These are phyloP conservation scores for Aspergillus aculeatinus DNA, from an alignment of 2,329 filamentous ascomycete genomes.

Conservation along the genomic window DNA sequence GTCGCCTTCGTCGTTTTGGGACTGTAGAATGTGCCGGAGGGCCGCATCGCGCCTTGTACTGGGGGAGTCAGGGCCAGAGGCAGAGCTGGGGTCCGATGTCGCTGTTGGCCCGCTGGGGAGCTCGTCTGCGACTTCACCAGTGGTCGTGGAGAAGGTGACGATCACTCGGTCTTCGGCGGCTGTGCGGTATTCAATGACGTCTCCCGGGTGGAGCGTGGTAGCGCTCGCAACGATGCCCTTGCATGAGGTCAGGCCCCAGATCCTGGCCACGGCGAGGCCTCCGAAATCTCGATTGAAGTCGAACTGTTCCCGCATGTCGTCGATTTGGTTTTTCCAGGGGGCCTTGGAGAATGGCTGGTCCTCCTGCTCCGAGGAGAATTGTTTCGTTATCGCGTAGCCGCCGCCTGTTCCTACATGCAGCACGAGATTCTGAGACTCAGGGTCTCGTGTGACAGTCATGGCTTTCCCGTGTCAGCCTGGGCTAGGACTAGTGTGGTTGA, in stretches of 20 bases:
- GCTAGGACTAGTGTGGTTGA: too few relatives aligned
- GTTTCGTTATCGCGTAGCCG: conserved; percentile 23
- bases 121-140: conserved; percentile 5
- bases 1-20: conserved; percentile 14
- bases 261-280: conserved; percentile 49
- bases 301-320: conserved; percentile 43
- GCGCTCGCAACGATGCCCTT: conserved; percentile 51
- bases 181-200: conserved; percentile 58
- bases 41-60: conserved; percentile 23
- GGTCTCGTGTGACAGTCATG: conserved; percentile 22
- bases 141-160: conserved; percentile 36
- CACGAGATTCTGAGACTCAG: conserved; percentile 13
- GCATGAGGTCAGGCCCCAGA: conserved; percentile 55
- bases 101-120: background rate
- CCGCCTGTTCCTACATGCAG: conserved; percentile 35
- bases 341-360: conserved; percentile 11
- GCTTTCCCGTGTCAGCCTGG: conserved; percentile 25
- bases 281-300: conserved; percentile 52
- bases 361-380: conserved; percentile 14
- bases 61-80: conserved; percentile 16
- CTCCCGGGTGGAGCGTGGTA: conserved; percentile 55
- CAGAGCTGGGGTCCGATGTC: background rate
- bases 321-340: conserved; percentile 33
- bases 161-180: conserved; percentile 46
- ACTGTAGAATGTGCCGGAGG: conserved; percentile 30